Evolutionary conservation across 1,139 yeast genomes (phyloP).

Genomic region (Suhomyces ambrosiae): DNA sequence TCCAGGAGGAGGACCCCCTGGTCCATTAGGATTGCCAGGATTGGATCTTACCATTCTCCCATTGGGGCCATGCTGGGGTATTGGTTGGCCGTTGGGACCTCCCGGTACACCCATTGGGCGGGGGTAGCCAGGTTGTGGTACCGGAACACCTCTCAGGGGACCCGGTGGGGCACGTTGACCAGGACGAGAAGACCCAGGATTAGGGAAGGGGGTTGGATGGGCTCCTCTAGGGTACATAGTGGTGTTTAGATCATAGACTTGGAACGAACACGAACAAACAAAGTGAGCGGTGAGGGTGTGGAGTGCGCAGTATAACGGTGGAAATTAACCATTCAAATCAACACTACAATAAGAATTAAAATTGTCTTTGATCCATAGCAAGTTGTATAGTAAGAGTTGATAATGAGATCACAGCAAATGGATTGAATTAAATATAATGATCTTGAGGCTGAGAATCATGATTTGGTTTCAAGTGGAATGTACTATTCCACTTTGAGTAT

Average conservation of each 20-base stretch:
- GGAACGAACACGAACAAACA: neutral
- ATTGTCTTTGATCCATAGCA: no score
- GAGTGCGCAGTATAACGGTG: neutral
- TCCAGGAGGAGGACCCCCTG: conserved; percentile 3
- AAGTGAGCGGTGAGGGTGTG: neutral
- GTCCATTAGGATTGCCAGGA: neutral
- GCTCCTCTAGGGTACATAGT: conserved; percentile 16
- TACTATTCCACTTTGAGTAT: no score
- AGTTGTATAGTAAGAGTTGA: no score
- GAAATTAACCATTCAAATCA: no score
- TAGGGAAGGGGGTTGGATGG: conserved; percentile 8
- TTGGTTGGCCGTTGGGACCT: conserved; percentile 4
- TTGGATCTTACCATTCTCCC: neutral
- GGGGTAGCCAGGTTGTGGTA: conserved; percentile 5
- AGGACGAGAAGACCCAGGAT: conserved; percentile 1
- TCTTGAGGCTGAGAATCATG: no score
- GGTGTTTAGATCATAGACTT: neutral
- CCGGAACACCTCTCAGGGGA: conserved; percentile 3
- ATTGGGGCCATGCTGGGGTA: neutral
- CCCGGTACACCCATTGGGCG: conserved; percentile 7
- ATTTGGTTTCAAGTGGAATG: no score
- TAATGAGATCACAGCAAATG: no score
- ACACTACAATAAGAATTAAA: no score
- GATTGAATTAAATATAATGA: no score
- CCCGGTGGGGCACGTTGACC: conserved; percentile 4